Percentiles rank a stretch among this genome's conserved stretches.
Evolutionary conservation across 768 basidiomycete species (phyloP).

Genomic region (Pisolithus marmoratus): DNA sequence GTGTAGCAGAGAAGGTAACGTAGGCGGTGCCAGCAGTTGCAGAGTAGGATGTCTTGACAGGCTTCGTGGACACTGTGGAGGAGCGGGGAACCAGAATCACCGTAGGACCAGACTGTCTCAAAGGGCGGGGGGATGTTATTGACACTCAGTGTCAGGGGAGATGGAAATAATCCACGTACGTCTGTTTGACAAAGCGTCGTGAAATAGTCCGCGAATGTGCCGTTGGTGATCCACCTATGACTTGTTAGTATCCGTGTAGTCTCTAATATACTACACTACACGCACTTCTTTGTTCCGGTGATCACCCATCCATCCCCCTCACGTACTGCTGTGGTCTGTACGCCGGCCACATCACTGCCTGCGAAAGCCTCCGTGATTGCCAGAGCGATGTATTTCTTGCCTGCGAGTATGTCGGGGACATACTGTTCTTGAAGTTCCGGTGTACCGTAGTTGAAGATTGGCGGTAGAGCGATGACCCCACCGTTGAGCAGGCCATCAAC

Average conservation of each 20-base stretch:
- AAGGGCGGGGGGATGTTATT: not conserved
- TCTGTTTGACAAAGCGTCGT: slow-evolving; percentile 74
- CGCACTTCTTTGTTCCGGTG: slow-evolving; percentile 89
- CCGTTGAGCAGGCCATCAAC: slow-evolving; percentile 83
- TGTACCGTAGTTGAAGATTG: slow-evolving; percentile 82
- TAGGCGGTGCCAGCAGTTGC: slow-evolving; percentile 86
- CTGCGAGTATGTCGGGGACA: slow-evolving; percentile 66
- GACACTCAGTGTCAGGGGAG: not conserved
- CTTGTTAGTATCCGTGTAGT: not conserved
- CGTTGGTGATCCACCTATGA: slow-evolving; percentile 84
- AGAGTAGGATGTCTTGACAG: slow-evolving; percentile 92
- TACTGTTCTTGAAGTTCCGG: slow-evolving; percentile 65
- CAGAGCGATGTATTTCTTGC: slow-evolving; percentile 81
- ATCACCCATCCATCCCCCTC: slow-evolving; percentile 87
- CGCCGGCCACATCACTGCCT: slow-evolving; percentile 76
- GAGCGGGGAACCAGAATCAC: slow-evolving; percentile 72
- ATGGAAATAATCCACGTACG: slow-evolving; percentile 27
- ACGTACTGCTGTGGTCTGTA: slow-evolving; percentile 79
- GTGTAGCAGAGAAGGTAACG: slow-evolving; percentile 74
- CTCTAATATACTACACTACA: not conserved
- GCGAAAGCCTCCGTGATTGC: slow-evolving; percentile 95
- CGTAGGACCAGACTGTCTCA: slow-evolving; percentile 56
- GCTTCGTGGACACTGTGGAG: slow-evolving; percentile 73
- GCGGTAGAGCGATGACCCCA: slow-evolving; percentile 83
- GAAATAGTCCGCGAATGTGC: slow-evolving; percentile 80